Conservation (phyloP, 306 rosid species). For the Cajanus cajan region DNA sequence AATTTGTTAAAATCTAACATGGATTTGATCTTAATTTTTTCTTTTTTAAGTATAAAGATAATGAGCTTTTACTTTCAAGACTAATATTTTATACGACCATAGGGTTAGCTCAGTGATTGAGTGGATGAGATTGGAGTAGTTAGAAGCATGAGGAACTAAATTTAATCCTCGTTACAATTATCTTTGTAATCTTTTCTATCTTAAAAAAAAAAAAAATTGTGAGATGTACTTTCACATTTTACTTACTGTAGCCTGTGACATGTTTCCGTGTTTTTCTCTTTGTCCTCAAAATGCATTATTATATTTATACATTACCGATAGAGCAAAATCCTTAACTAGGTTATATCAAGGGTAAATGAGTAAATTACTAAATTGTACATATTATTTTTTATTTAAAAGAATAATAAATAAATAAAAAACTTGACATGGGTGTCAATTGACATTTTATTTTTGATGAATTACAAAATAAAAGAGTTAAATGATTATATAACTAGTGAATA, state of each 20-base stretch:
- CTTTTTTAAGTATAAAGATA: neutral
- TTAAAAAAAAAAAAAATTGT: too few relatives aligned
- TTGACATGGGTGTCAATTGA: neutral
- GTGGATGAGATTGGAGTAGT: too few relatives aligned
- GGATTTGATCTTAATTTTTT: neutral
- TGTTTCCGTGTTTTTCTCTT: slow-evolving; percentile 16
- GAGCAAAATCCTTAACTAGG: neutral
- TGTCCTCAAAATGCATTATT: neutral
- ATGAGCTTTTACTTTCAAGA: neutral
- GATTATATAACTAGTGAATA: neutral
- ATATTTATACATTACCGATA: neutral
- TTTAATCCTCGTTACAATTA: too few relatives aligned
- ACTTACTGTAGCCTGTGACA: neutral
- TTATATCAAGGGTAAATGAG: neutral
- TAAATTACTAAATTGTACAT: neutral
- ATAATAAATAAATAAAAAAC: neutral
- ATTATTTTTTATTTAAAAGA: too few relatives aligned
- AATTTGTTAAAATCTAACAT: neutral
- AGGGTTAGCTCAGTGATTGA: too few relatives aligned
- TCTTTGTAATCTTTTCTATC: too few relatives aligned
- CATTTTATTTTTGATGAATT: neutral
- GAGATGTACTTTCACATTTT: neutral
- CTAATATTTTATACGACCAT: too few relatives aligned
- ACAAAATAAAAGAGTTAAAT: neutral
- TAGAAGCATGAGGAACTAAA: too few relatives aligned